Evolutionary conservation across 495 filamentous ascomycete species (phyloP), one percentile per base, ranked within the genome.

Genomic region (Cryomyces antarcticus): DNA sequence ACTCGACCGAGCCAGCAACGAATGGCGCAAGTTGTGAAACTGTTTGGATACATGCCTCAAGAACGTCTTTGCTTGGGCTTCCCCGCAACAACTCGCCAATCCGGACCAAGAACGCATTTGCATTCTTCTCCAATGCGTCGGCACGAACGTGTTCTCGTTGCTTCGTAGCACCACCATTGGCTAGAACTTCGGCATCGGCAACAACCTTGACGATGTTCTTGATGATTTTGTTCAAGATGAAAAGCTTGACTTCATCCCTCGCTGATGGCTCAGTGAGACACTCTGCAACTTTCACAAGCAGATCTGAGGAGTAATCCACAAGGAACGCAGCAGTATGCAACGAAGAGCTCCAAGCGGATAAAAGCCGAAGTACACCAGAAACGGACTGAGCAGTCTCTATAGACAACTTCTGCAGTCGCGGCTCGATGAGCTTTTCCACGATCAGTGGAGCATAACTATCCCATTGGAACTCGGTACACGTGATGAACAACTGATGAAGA

Each of bases 161-260:
- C 12, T n/a, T 37, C 6, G 33, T 2, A 6, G 11, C 10, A 6
- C 11, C 12, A 7, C 11, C 11, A 24, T 10, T 24, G 7, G 7
- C 17, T 5, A 27, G n/a, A 36, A 5, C 5, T 7, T 37, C 9
- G 31, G 12, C 31, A 36, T 43, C 17, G 3, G 6, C n/a, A 5
- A 74, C 67, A 31, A 78, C 57, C 6, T 61, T 56, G 38, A 82
- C 63, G 40, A 94, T 66, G 30, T 65, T 72, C 46, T 66, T 63
- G 5, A 51, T 59, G 41, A 94, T 76, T 10, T 80, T 62, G 44
- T 72, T 69, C 17, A 97, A 62, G 1, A 86, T 71, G 54, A 81
- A 94, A 0, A 80, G 54, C 49, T 87, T 88, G 47, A 96, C 88
- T 43, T 86, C 78, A 48, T 93, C 85, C 54, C 86, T 92, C 5